Evolutionary conservation across 2,329 filamentous ascomycete species (phyloP).

Genomic region (Exophiala aquamarina): DNA sequence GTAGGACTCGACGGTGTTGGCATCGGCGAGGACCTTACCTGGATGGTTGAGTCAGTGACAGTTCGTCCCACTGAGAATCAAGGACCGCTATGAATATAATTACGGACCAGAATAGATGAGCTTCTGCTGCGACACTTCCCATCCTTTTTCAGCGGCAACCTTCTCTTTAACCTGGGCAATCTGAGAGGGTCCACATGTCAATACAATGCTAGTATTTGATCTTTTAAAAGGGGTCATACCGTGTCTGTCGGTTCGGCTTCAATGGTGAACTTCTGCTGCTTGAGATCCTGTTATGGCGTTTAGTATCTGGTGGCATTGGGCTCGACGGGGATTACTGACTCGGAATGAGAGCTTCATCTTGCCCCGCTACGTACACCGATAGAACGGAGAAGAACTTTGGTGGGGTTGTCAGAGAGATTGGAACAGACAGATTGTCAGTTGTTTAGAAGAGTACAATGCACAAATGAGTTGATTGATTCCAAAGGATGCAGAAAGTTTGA

Average conservation of each 20-base stretch:
- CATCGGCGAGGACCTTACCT: constrained; percentile 99
- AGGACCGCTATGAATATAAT: constrained; percentile 29
- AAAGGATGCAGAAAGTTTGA: background rate
- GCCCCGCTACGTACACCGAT: constrained; percentile 35
- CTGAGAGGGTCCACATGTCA: constrained; percentile 48
- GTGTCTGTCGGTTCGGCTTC: constrained; percentile 91
- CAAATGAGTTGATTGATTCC: background rate
- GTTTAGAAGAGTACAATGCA: background rate
- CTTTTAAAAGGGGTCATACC: constrained; percentile 55
- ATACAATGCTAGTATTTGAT: constrained; percentile 3
- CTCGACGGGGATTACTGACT: constrained; percentile 42
- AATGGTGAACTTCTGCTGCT: constrained; percentile 97
- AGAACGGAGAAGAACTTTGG: background rate
- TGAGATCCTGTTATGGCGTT: constrained; percentile 70
- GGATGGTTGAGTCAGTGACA: background rate
- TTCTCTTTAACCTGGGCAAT: constrained; percentile 90
- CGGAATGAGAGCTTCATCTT: constrained; percentile 73
- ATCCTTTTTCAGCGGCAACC: constrained; percentile 88
- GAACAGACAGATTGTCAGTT: background rate
- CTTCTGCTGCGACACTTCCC: constrained; percentile 87
- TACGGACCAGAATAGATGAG: constrained; percentile 97
- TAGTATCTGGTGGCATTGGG: constrained; percentile 26
- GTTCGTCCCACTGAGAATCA: background rate
- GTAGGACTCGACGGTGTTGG: constrained; percentile 92
- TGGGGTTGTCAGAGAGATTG: too few species aligned